Percentiles rank a stretch among this genome's conserved stretches.
phyloP scores from a whole-genome alignment of 176 grass and related monocot genomes.

The Alloteropsis semialata region DNA sequence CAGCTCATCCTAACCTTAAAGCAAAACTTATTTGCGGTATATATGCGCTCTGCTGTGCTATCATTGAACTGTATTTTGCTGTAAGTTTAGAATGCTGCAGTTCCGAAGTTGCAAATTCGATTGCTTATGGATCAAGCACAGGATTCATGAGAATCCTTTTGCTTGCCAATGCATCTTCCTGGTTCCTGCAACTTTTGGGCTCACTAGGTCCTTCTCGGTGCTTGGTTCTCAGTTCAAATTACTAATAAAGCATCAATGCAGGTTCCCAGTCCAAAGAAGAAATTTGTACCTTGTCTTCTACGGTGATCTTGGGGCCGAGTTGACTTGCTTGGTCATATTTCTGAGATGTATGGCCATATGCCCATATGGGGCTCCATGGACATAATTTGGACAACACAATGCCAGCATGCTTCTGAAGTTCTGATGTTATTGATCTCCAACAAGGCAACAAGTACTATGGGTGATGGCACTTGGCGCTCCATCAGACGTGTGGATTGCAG shows the following conservation, averaged over 20 bases:
- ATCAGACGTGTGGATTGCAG: neutral
- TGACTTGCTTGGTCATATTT: slow-evolving; percentile 59
- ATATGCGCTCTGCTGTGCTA: neutral
- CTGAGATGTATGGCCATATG: slow-evolving; percentile 32
- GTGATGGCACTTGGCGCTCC: neutral
- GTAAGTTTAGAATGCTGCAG: neutral
- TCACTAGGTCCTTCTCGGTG: neutral
- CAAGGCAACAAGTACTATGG: neutral
- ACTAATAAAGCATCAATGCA: neutral
- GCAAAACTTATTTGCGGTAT: neutral
- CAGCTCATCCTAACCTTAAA: neutral
- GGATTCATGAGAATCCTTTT: neutral
- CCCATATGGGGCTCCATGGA: slow-evolving; percentile 31
- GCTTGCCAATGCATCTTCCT: neutral
- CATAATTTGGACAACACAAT: slow-evolving; percentile 41
- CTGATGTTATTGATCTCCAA: neutral
- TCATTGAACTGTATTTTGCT: neutral
- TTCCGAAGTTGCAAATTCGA: neutral
- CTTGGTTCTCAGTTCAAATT: neutral
- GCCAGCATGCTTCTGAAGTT: neutral
- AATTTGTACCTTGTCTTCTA: neutral
- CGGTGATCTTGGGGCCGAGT: neutral
- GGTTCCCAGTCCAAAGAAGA: slow-evolving; percentile 51
- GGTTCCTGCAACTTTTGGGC: neutral
- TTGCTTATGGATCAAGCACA: neutral